Evolutionary conservation across 1,284 basidiomycete species (phyloP), one percentile per base, ranked within the genome.

Genomic region (Cystobasidium sp.): DNA sequence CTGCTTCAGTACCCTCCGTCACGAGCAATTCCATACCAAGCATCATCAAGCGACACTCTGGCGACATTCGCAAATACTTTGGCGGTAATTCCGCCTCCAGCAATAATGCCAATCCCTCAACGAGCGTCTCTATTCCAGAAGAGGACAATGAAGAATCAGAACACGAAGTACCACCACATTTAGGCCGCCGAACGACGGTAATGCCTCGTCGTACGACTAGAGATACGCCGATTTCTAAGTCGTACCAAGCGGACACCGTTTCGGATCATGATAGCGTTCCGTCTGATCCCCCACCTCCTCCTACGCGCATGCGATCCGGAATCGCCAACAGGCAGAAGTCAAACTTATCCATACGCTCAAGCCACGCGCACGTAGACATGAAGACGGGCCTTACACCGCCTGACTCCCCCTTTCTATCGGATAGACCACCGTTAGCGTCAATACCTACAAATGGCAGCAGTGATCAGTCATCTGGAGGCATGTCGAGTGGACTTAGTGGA

Each of bases 391-490:
- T 59, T 31, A 41, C 56, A 41, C 37, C 56, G 16, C 56, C 56
- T 18, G 56, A 24, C 9, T 41, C 56, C n/a, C 56, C 56, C 9
- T 22, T 41, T 7, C 43, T 39, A 22, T 6, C 6, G 14, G 56
- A 59, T 8, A 31, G 43, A n/a, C 56, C 56, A n/a, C 37, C 39
- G n/a, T 39, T 59, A 6, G 37, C 56, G 10, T 39, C 37, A 4
- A 59, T 59, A 39, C 37, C 37, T 5, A 59, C 56, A 7, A 59
- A 59, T 31, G 31, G 31, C 43, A 63, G 31, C 20, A 47, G 61
- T 20, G 61, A 63, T 63, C 44, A 47, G 7, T 63, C 61, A 24
- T 63, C 64, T 41, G 22, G 64, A 10, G 52, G 49, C 16, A 64
- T 24, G 4, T 67, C 64, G 5, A 55, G 52, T 47, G 46, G 62